Conservation (phyloP, 768 basidiomycete genomes). For the Russula virescens region DNA sequence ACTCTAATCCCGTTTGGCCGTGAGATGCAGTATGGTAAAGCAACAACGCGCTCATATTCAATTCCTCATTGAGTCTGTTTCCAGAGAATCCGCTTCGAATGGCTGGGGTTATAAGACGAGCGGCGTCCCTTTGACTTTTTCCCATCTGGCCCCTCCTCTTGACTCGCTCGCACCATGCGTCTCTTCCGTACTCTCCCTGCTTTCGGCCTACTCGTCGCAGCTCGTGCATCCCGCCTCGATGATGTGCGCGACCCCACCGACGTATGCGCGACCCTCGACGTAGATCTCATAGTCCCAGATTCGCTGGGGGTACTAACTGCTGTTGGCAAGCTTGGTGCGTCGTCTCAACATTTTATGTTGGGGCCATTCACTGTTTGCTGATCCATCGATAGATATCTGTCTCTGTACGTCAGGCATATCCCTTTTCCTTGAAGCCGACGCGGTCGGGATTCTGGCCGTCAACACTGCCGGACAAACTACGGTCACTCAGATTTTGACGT, state of each 20-base stretch:
- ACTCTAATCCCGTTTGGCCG: too few relatives aligned
- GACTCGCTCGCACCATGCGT: slow-evolving; percentile 14
- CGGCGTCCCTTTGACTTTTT: too few relatives aligned
- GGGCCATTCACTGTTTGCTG: not conserved
- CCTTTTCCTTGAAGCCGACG: slow-evolving; percentile 32
- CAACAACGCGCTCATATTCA: too few relatives aligned
- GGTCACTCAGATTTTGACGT: slow-evolving; percentile 32
- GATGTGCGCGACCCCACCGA: slow-evolving; percentile 30
- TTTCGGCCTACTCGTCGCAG: slow-evolving; percentile 6
- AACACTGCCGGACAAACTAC: slow-evolving; percentile 30
- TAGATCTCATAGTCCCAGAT: slow-evolving; percentile 30
- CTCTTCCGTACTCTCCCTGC: slow-evolving; percentile 4
- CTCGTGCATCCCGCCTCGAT: slow-evolving; percentile 15
- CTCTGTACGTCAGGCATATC: slow-evolving; percentile 40
- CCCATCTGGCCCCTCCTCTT: too few relatives aligned
- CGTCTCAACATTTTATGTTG: not conserved
- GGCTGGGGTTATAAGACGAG: too few relatives aligned
- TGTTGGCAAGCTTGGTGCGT: slow-evolving; percentile 31
- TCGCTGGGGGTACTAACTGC: slow-evolving; percentile 26
- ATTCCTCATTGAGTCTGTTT: too few relatives aligned
- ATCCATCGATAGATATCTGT: slow-evolving; percentile 34
- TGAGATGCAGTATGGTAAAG: too few relatives aligned
- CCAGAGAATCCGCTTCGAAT: too few relatives aligned
- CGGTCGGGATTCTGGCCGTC: slow-evolving; percentile 31
- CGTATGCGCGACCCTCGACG: slow-evolving; percentile 37